Conservation (phyloP, 75 land plant genomes). For the Ceratopteris richardii region DNA sequence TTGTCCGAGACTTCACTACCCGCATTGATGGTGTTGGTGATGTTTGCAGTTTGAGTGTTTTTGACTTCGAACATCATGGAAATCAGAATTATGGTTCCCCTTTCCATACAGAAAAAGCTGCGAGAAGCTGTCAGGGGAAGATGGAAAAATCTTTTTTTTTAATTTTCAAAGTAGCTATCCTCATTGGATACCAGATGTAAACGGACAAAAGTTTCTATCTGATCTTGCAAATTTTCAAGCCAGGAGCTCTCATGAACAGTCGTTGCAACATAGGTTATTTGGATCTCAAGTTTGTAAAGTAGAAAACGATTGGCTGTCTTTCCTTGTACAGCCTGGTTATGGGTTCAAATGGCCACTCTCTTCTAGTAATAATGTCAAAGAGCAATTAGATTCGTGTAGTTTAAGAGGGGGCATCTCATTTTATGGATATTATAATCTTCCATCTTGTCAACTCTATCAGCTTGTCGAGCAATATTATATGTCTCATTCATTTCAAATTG, state of each 20-base stretch:
- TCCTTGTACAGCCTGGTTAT: conserved; percentile 15
- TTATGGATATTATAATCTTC: conserved; percentile 3
- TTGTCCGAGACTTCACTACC: conserved; percentile 73
- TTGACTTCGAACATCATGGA: conserved; percentile 86
- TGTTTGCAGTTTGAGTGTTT: conserved; percentile 93
- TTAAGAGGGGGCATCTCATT: conserved; percentile 2
- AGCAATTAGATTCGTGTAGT: background rate
- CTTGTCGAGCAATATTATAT: conserved; percentile 20
- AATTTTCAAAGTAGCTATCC: conserved; percentile 83
- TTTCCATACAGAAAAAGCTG: conserved; percentile 34
- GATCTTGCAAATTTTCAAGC: conserved; percentile 56
- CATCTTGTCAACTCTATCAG: conserved; percentile 22
- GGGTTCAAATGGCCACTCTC: conserved; percentile 13
- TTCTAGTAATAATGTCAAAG: background rate
- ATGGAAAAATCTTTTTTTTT: conserved; percentile 96
- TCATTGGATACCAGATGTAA: conserved; percentile 71
- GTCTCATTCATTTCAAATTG: conserved; percentile 24
- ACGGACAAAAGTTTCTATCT: conserved; percentile 59
- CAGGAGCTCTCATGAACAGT: conserved; percentile 25
- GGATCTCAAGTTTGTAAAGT: background rate
- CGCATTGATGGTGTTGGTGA: conserved; percentile 85
- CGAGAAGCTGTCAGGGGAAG: conserved; percentile 92
- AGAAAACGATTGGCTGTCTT: conserved; percentile 2
- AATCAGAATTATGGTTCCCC: conserved; percentile 89
- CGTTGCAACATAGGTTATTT: conserved; percentile 1